Percentiles rank a stretch among this genome's conserved stretches.
These are phyloP conservation scores for Jatropha multifida DNA, from an alignment of 441 rosid species.

Conservation along the genomic window DNA sequence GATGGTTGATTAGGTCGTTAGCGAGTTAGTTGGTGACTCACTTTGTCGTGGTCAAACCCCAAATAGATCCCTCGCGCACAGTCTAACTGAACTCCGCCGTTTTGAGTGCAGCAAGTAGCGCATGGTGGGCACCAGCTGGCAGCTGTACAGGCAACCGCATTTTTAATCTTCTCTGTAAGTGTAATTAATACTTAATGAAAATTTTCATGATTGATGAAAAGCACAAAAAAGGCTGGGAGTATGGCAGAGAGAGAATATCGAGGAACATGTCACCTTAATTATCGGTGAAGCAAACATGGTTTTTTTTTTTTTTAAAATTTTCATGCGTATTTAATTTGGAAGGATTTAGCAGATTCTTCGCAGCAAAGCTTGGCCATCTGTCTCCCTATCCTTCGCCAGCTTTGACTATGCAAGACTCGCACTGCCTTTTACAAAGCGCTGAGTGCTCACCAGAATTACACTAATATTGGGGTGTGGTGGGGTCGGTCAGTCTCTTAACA, in stretches of 20 bases:
- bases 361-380: conserved; percentile 37
- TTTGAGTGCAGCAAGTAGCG: conserved; percentile 28
- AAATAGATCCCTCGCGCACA: neutral
- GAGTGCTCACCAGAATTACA: neutral
- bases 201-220: neutral
- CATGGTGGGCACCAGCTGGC: conserved; percentile 28
- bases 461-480: no score
- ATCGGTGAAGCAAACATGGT: conserved; percentile 27
- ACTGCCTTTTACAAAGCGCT: neutral
- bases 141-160: conserved; percentile 4
- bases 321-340: conserved; percentile 2
- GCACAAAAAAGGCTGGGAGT: neutral
- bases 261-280: conserved; percentile 51
- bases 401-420: conserved; percentile 20
- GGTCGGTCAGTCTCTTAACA: conserved; percentile 14
- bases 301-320: neutral
- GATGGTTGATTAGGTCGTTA: neutral
- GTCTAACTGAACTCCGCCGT: neutral
- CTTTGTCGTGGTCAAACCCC: neutral
- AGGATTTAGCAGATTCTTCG: conserved; percentile 28
- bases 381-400: conserved; percentile 8
- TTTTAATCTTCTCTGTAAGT: neutral
- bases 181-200: no score
- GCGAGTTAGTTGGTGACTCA: no score
- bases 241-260: conserved; percentile 28